Evolutionary conservation across 306 rosid species (phyloP).

Genomic region (Rosa persica): DNA sequence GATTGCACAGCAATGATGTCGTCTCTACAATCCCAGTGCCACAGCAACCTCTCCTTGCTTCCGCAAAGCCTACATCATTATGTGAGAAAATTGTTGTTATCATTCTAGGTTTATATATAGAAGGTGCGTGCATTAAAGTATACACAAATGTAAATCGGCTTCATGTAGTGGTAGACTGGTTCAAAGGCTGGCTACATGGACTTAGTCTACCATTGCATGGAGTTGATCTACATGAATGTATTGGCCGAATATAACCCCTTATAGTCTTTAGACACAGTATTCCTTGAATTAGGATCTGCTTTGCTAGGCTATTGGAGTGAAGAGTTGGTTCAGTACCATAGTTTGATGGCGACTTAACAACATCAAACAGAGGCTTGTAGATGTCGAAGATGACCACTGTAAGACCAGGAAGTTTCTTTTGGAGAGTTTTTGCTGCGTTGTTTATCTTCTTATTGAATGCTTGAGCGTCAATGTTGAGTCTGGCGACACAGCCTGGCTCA

Average conservation of each 20-base stretch:
- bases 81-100: neutral
- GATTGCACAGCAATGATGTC: slow-evolving; percentile 74
- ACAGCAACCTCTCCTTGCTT: slow-evolving; percentile 86
- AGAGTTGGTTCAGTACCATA: slow-evolving; percentile 44
- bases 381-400: slow-evolving; percentile 76
- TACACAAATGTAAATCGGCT: neutral
- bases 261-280: neutral
- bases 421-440: slow-evolving; percentile 62
- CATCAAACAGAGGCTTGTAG: slow-evolving; percentile 69
- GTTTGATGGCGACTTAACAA: slow-evolving; percentile 69
- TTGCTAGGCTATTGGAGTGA: neutral
- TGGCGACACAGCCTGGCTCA: slow-evolving; percentile 64
- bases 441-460: slow-evolving; percentile 69
- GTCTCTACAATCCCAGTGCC: slow-evolving; percentile 83
- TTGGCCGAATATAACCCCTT: neutral
- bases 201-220: neutral
- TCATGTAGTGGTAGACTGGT: neutral
- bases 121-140: neutral
- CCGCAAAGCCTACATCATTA: slow-evolving; percentile 56
- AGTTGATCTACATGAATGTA: neutral
- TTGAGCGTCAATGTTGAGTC: slow-evolving; percentile 70
- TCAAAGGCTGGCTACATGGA: neutral
- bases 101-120: neutral
- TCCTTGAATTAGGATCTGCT: neutral
- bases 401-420: slow-evolving; percentile 74